These are phyloP conservation scores for Lipomyces sp. DNA, from an alignment of 805 yeast genomes.

Conservation along the genomic window DNA sequence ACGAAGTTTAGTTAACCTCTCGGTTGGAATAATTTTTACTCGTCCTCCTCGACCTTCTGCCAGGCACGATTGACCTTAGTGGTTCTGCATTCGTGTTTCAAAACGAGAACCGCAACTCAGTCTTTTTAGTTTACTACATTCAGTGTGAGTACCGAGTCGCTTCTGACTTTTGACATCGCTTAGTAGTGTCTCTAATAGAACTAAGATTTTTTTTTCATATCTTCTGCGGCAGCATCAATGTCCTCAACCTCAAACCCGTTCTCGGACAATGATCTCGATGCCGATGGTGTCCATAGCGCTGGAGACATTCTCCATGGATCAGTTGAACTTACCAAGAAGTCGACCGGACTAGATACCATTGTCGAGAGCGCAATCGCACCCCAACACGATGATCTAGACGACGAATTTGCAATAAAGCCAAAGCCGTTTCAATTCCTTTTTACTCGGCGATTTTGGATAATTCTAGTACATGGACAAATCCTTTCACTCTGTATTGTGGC, in stretches of 20 bases:
- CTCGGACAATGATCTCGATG: not conserved
- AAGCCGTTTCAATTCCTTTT: slow-evolving; percentile 41
- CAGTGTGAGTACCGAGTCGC: not conserved
- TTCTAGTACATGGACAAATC: slow-evolving; percentile 50
- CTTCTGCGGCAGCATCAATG: not conserved
- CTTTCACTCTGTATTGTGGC: slow-evolving; percentile 50
- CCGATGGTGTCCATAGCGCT: not conserved
- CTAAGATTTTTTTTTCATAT: too few species aligned
- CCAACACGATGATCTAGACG: not conserved
- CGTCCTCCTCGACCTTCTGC: too few species aligned
- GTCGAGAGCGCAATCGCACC: not conserved
- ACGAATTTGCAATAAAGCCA: not conserved
- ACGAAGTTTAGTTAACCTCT: too few species aligned
- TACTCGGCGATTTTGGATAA: slow-evolving; percentile 49
- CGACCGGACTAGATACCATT: not conserved
- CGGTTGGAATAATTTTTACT: too few species aligned
- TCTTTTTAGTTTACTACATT: not conserved
- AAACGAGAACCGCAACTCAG: slow-evolving; percentile 36
- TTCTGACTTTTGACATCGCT: not conserved
- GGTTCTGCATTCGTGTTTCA: slow-evolving; percentile 42
- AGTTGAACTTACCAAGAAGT: slow-evolving; percentile 3
- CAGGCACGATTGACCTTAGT: slow-evolving; percentile 40
- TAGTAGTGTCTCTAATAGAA: not conserved
- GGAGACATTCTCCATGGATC: slow-evolving; percentile 7
- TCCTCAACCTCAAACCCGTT: slow-evolving; percentile 10